These are phyloP conservation scores for Lentinus brumalis DNA, from an alignment of 768 basidiomycete genomes.

Conservation along the genomic window DNA sequence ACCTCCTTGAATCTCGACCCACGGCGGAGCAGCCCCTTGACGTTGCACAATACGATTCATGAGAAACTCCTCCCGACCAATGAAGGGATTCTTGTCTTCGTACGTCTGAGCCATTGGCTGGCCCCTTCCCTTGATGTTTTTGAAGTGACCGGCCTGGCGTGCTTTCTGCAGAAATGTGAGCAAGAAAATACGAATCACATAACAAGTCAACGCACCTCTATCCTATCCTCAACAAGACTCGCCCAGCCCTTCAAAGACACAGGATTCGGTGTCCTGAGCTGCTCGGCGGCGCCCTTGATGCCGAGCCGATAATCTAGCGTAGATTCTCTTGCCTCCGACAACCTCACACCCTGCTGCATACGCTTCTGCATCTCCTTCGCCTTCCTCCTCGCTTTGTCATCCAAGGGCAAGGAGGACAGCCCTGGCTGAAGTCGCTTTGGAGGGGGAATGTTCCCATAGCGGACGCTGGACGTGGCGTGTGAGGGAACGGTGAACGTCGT, in stretches of 20 bases:
- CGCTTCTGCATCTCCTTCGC: constrained; percentile 56
- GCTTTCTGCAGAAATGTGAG: constrained; percentile 50
- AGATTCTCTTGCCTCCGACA: constrained; percentile 67
- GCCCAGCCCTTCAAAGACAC: constrained; percentile 74
- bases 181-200: not conserved
- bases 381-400: constrained; percentile 43
- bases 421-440: constrained; percentile 19
- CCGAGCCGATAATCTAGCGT: constrained; percentile 79
- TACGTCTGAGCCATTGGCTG: constrained; percentile 46
- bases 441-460: constrained; percentile 48
- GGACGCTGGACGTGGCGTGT: constrained; percentile 54
- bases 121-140: constrained; percentile 69
- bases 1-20: constrained; percentile 83
- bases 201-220: constrained; percentile 55
- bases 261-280: constrained; percentile 48
- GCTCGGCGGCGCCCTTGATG: constrained; percentile 35
- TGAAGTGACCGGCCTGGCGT: constrained; percentile 66
- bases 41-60: constrained; percentile 85
- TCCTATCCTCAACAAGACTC: constrained; percentile 73
- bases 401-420: constrained; percentile 23
- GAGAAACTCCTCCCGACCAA: constrained; percentile 76
- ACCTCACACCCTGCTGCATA: constrained; percentile 52
- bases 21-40: constrained; percentile 82
- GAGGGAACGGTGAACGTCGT: constrained; percentile 65
- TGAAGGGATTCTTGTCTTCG: constrained; percentile 62